Conservation (phyloP, 2,329 filamentous ascomycete genomes). For the Microsporum canis region DNA sequence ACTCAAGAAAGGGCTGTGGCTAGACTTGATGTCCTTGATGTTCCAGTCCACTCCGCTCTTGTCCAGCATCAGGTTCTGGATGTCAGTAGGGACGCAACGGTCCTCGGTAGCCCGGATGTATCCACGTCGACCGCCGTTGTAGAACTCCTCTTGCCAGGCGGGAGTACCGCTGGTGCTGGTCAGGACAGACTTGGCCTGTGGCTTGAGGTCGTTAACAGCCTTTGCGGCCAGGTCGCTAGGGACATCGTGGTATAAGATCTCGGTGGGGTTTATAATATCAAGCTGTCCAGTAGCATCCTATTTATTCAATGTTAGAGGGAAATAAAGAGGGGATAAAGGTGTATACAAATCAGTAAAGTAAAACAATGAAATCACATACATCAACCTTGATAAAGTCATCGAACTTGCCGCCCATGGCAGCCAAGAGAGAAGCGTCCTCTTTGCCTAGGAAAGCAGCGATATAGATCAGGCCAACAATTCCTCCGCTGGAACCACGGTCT, state of each 20-base stretch:
- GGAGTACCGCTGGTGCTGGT: background rate
- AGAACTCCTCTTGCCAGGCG: constrained; percentile 8
- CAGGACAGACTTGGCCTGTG: background rate
- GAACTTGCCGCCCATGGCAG: constrained; percentile 2
- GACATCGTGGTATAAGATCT: constrained; percentile 9
- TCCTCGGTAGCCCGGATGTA: constrained; percentile 8
- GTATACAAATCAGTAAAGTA: background rate
- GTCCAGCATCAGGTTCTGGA: constrained; percentile 5
- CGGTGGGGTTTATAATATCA: background rate
- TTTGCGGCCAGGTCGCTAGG: constrained; percentile 1
- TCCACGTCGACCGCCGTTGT: constrained; percentile 6
- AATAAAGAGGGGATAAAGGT: background rate
- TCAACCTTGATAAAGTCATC: background rate
- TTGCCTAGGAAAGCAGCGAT: constrained; percentile 7
- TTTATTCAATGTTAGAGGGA: background rate
- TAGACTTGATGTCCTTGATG: constrained; percentile 2
- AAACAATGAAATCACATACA: background rate
- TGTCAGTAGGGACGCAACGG: background rate
- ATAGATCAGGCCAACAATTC: constrained; percentile 9
- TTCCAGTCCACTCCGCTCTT: constrained; percentile 7
- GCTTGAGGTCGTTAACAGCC: background rate
- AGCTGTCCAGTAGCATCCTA: constrained; percentile 8
- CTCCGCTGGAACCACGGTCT: constrained; percentile 5
- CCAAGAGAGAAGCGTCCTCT: background rate
- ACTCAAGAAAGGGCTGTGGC: constrained; percentile 11